phyloP scores from a whole-genome alignment of 2,329 filamentous ascomycete species.

The Trichophyton simii region DNA sequence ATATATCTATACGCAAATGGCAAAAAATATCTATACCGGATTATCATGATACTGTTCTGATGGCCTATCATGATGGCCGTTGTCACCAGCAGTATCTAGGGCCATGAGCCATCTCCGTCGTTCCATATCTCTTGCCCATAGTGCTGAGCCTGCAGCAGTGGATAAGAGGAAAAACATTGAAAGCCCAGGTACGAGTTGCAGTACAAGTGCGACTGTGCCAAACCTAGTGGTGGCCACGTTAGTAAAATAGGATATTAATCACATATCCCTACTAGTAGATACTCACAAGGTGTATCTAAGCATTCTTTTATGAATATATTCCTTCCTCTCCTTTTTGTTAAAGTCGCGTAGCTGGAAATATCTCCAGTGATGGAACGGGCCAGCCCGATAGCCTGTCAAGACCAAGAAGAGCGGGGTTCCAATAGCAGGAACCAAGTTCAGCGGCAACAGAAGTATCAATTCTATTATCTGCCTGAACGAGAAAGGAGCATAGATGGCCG shows the following conservation, averaged over 20 bases:
- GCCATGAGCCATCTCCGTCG: conserved; percentile 14
- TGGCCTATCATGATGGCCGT: conserved; percentile 10
- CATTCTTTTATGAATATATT: conserved; percentile 52
- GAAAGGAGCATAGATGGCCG: conserved; percentile 75
- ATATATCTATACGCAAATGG: background rate
- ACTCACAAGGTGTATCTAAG: conserved; percentile 75
- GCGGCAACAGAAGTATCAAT: conserved; percentile 62
- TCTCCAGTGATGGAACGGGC: conserved; percentile 79
- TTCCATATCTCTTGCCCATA: conserved; percentile 77
- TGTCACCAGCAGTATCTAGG: background rate
- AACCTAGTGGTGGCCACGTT: conserved; percentile 41
- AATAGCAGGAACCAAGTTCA: conserved; percentile 76
- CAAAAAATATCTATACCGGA: conserved; percentile 11
- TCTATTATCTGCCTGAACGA: conserved; percentile 83
- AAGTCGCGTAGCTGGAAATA: conserved; percentile 75
- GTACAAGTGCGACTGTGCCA: conserved; percentile 66
- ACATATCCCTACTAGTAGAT: background rate
- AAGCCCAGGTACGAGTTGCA: conserved; percentile 78
- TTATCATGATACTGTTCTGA: conserved; percentile 29
- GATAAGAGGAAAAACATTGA: conserved; percentile 94
- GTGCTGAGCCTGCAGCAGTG: conserved; percentile 66
- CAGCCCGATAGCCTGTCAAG: conserved; percentile 73
- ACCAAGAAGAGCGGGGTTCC: conserved; percentile 78
- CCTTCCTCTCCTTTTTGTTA: conserved; percentile 59
- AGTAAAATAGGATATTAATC: background rate